Evolutionary conservation across 2,329 filamentous ascomycete species (phyloP).

Genomic region (Fusarium sp.): DNA sequence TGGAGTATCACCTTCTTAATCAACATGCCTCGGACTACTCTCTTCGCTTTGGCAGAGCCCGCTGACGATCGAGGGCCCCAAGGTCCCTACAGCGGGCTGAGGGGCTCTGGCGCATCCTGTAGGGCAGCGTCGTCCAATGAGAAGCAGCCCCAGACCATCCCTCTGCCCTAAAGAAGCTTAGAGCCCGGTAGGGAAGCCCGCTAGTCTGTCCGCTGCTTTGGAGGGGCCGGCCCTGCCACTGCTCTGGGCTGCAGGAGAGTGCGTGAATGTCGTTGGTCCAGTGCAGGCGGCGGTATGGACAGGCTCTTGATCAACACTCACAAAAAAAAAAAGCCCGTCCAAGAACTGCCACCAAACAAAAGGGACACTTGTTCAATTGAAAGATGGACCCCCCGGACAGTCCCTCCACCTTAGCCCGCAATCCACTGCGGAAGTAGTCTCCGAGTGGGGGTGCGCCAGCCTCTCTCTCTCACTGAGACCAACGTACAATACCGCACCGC

Average conservation of each 20-base stretch:
- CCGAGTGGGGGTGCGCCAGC: conserved; percentile 16
- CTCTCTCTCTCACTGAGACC: no score
- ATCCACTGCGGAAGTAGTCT: conserved; percentile 41
- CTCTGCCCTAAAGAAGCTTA: conserved; percentile 19
- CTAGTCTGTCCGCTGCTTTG: conserved; percentile 28
- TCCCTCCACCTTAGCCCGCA: conserved; percentile 28
- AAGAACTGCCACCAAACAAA: conserved; percentile 46
- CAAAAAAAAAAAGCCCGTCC: conserved; percentile 5
- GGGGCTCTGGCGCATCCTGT: conserved; percentile 39
- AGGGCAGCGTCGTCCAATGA: conserved; percentile 34
- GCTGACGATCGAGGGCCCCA: conserved; percentile 14
- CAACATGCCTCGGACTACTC: neutral
- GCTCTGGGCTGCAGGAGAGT: neutral
- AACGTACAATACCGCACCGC: neutral
- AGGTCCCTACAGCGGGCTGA: conserved; percentile 34
- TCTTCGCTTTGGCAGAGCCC: neutral
- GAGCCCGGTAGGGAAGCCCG: conserved; percentile 21
- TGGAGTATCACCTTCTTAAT: neutral
- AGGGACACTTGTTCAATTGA: conserved; percentile 63
- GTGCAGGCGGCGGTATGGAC: conserved; percentile 32
- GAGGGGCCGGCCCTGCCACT: conserved; percentile 39
- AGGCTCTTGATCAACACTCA: conserved; percentile 27
- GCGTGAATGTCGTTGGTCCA: conserved; percentile 19
- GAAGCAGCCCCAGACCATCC: neutral
- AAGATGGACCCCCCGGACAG: conserved; percentile 27